Evolutionary conservation across 2,329 filamentous ascomycete genomes (phyloP), one percentile per base, ranked within the genome.

Genomic region (Talaromyces albobiverticillius): DNA sequence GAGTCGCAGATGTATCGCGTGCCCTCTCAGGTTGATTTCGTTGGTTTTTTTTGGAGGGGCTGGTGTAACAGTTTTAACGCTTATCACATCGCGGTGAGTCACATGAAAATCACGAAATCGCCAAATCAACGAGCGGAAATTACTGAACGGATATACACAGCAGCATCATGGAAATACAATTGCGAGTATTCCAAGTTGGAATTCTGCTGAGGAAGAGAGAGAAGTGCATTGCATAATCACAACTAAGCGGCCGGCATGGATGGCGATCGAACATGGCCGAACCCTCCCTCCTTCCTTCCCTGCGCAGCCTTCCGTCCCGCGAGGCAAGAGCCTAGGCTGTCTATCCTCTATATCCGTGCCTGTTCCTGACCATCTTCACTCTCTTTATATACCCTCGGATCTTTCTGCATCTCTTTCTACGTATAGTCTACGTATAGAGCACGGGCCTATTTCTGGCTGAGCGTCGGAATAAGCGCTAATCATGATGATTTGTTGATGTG

Each of bases 181-280:
- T 3, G 22, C 25, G 46, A 23, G 14, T 8, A 40, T 13, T 11
- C 10, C 22, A 25, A 10, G 16, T n/a, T n/a, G n/a, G n/a, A n/a
- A n/a, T n/a, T n/a, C n/a, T n/a, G n/a, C n/a, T n/a, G n/a, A n/a
- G n/a, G n/a, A n/a, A n/a, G n/a, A n/a, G n/a, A n/a, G n/a, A n/a
- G n/a, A n/a, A n/a, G n/a, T n/a, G n/a, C n/a, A n/a, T n/a, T n/a
- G n/a, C n/a, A n/a, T n/a, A n/a, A n/a, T n/a, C n/a, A n/a, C n/a
- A n/a, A n/a, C 46, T 47, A 20, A 47, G 26, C 34, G 11, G 43
- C 22, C 20, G 14, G 36, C 5, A 11, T 54, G 45, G 51, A 54
- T n/a, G 46, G 36, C 23, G 20, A 48, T 54, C 38, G 51, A 54
- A 54, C 25, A 26, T 22, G 6, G 29, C 26, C 51, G 52, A 54